Evolutionary conservation across 2,329 filamentous ascomycete genomes (phyloP), one percentile per base, ranked within the genome.

Genomic region (Spiromastix sp.): DNA sequence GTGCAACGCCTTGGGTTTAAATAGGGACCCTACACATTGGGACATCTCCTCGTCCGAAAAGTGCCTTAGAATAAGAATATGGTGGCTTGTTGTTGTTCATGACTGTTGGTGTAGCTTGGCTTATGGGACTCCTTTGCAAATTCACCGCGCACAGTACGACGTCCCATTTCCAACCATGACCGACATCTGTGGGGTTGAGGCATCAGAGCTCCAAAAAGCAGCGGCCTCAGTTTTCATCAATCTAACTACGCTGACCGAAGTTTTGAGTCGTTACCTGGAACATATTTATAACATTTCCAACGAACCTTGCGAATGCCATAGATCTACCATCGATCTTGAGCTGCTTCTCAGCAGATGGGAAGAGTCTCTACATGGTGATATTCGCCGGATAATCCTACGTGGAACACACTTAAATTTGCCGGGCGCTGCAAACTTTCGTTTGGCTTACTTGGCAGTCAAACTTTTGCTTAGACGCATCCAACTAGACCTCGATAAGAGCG

Each of bases 91-190:
- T 1, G 43, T 72, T 10, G 56, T 76, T 7, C 64, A 73, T 32
- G 72, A 77, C 46, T 60, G 65, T 34, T 76, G 72, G 71, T 61
- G 59, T 7, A 72, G 69, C 32, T 52, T 72, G 4, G 66, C 68
- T 1, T 66, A 73, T 32, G 70, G 70, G 1, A 73, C 70, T 3
- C 70, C 70, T 2, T 61, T 66, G 2, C 64, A 66, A 17, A 63
- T 74, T 8, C 54, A 60, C 8, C 51, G 52, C 11, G 46, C 52
- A 0, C 65, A 71, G 30, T 60, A 69, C 26, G 68, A 74, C 38
- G 69, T 73, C 0, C 66, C 66, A 0, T 43, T 54, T 2, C 68
- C 67, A 4, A 52, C 47, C 0, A 10, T 57, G 0, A 52, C 60
- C n/a, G 54, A 59, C 34, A 44, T 65, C 1, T 56, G 42, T 19